These are phyloP conservation scores for Talaromyces trachyspermus DNA, from an alignment of 495 filamentous ascomycete species.

Conservation along the genomic window DNA sequence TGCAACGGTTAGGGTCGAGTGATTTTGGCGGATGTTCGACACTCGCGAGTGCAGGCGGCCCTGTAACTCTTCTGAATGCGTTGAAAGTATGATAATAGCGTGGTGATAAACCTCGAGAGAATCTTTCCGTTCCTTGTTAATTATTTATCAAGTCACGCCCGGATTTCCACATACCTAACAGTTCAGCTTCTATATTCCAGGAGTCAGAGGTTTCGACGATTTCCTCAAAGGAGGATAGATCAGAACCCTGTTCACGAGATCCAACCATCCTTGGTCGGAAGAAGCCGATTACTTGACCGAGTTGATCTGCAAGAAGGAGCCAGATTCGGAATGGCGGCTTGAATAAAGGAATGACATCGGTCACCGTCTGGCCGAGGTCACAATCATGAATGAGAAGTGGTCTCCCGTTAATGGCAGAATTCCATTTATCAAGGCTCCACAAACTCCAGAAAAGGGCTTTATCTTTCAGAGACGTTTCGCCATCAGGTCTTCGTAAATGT, in stretches of 20 bases:
- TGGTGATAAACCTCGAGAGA: conserved; percentile 17
- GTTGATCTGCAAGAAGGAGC: conserved; percentile 35
- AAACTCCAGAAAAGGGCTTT: conserved; percentile 51
- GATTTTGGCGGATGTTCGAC: conserved; percentile 14
- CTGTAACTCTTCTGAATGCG: conserved; percentile 16
- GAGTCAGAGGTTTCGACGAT: conserved; percentile 20
- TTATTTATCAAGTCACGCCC: conserved; percentile 1
- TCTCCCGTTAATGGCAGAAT: conserved; percentile 49
- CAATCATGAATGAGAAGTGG: conserved; percentile 55
- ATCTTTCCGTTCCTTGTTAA: conserved; percentile 1
- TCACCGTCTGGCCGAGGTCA: conserved; percentile 36
- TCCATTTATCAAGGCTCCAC: conserved; percentile 54
- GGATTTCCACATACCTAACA: conserved; percentile 10
- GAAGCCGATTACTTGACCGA: conserved; percentile 52
- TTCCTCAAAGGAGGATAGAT: conserved; percentile 54
- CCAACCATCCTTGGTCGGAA: conserved; percentile 42
- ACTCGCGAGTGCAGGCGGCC: conserved; percentile 11
- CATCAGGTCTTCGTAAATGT: conserved; percentile 34
- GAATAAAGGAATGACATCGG: conserved; percentile 16
- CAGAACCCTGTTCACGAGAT: conserved; percentile 34
- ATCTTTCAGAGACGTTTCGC: conserved; percentile 17
- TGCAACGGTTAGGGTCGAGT: conserved; percentile 13
- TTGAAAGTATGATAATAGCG: conserved; percentile 15
- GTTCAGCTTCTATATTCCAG: conserved; percentile 7
- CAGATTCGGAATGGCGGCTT: conserved; percentile 31